Conservation (phyloP, 2,329 filamentous ascomycete genomes). For the Bipolaris victoriae region DNA sequence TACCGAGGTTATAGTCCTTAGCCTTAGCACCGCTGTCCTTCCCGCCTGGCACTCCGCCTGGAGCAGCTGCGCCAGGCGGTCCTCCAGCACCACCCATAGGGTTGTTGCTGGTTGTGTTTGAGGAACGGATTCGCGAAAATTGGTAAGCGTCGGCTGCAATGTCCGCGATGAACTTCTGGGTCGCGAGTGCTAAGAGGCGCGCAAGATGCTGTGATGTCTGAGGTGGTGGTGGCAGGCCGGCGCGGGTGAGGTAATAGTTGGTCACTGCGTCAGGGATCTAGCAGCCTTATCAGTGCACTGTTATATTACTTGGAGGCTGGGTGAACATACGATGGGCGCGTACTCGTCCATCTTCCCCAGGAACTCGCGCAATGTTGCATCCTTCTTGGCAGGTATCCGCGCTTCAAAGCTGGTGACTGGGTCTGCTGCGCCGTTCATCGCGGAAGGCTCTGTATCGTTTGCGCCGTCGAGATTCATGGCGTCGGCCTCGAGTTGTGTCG, state of each 20-base stretch:
- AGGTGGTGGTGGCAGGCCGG: conserved; percentile 89
- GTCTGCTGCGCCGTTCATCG: conserved; percentile 48
- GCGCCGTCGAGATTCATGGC: conserved; percentile 52
- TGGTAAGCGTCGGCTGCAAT: conserved; percentile 98
- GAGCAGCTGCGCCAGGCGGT: conserved; percentile 63
- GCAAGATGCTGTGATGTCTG: conserved; percentile 89
- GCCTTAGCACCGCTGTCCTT: conserved; percentile 51
- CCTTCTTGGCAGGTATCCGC: conserved; percentile 80
- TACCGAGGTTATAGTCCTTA: conserved; percentile 57
- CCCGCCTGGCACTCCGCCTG: conserved; percentile 60
- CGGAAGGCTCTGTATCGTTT: conserved; percentile 43
- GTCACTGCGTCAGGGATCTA: conserved; percentile 98
- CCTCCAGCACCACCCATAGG: conserved; percentile 80
- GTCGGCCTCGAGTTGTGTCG: conserved; percentile 41
- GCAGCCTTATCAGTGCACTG: conserved; percentile 18
- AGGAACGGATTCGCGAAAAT: conserved; percentile 94
- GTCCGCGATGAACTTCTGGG: conserved; percentile 98
- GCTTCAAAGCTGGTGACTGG: conserved; percentile 62
- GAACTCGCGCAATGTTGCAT: conserved; percentile 90
- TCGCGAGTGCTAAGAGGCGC: conserved; percentile 92
- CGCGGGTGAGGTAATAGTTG: conserved; percentile 96
- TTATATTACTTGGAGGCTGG: not conserved
- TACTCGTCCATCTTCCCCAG: conserved; percentile 97
- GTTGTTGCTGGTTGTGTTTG: conserved; percentile 87
- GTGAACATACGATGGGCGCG: conserved; percentile 80